These are phyloP conservation scores for Diaporthe aspalathi DNA, from an alignment of 2,329 filamentous ascomycete genomes.

Conservation along the genomic window DNA sequence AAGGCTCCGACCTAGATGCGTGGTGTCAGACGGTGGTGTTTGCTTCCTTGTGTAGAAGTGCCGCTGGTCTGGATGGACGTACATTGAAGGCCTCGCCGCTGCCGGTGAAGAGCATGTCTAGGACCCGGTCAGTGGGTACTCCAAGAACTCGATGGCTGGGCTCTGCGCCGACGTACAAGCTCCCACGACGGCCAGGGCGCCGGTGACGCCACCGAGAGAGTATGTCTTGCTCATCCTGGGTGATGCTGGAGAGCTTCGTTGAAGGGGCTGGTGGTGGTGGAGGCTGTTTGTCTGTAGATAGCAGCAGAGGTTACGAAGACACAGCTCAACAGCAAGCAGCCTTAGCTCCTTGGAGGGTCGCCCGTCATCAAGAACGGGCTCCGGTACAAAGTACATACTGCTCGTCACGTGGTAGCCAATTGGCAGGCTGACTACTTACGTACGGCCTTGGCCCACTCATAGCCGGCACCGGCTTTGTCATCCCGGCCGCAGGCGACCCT, in stretches of 20 bases:
- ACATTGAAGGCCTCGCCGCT: constrained; percentile 97
- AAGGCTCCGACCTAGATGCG: constrained; percentile 83
- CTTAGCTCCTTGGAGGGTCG: constrained; percentile 20
- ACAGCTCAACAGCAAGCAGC: constrained; percentile 12
- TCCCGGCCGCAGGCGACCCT: not conserved
- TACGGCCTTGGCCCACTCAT: not conserved
- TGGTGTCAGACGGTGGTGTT: constrained; percentile 28
- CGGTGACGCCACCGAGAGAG: constrained; percentile 74
- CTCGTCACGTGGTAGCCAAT: constrained; percentile 30
- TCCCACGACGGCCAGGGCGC: constrained; percentile 79
- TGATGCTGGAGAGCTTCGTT: constrained; percentile 42
- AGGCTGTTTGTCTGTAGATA: constrained; percentile 15
- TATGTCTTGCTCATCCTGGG: constrained; percentile 77
- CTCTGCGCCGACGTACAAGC: constrained; percentile 72
- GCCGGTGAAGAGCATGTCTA: constrained; percentile 99
- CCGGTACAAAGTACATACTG: constrained; percentile 15
- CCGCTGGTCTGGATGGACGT: constrained; percentile 49
- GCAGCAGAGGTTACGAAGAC: constrained; percentile 19
- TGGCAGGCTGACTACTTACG: constrained; percentile 8
- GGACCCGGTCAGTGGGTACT: constrained; percentile 41
- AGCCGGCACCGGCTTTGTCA: constrained; percentile 33
- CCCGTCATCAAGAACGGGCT: constrained; percentile 36
- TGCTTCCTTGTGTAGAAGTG: not conserved
- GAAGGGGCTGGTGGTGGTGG: not conserved
- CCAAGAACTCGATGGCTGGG: not conserved